A percentile compares a stretch with the other conserved stretches of the same genome.
Conservation (phyloP, 169 alveolate species). For the Babesia ovata region DNA sequence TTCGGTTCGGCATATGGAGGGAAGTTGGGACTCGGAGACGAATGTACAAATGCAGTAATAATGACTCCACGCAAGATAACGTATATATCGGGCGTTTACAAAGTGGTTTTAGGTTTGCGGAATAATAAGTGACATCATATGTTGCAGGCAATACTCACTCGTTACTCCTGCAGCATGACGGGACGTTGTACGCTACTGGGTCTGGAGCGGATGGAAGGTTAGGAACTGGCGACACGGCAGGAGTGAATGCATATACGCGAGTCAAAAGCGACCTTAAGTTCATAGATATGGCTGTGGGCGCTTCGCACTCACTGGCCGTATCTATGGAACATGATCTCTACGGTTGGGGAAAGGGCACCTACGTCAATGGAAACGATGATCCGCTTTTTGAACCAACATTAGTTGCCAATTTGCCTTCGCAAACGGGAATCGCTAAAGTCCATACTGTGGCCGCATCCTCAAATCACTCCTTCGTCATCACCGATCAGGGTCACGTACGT, state of each 20-base stretch:
- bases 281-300: constrained; percentile 73
- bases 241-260: constrained; percentile 41
- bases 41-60: constrained; percentile 68
- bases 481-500: constrained; percentile 45
- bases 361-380: constrained; percentile 52
- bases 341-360: constrained; percentile 76
- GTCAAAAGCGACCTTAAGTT: constrained; percentile 68
- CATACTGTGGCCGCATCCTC: constrained; percentile 27
- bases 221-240: constrained; percentile 65
- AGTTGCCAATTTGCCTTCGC: constrained; percentile 56
- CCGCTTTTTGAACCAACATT: constrained; percentile 39
- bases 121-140: not conserved
- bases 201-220: constrained; percentile 80
- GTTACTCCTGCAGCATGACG: constrained; percentile 74
- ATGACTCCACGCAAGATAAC: constrained; percentile 79
- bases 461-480: constrained; percentile 48
- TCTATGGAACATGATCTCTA: constrained; percentile 72
- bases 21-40: constrained; percentile 85
- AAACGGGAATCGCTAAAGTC: constrained; percentile 47
- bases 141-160: constrained; percentile 70
- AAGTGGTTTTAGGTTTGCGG: constrained; percentile 78
- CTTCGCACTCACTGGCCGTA: constrained; percentile 72
- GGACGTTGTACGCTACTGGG: constrained; percentile 82
- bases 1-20: constrained; percentile 88
- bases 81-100: constrained; percentile 70